phyloP scores from a whole-genome alignment of 2,329 filamentous ascomycete genomes.

The Alternaria dauci region DNA sequence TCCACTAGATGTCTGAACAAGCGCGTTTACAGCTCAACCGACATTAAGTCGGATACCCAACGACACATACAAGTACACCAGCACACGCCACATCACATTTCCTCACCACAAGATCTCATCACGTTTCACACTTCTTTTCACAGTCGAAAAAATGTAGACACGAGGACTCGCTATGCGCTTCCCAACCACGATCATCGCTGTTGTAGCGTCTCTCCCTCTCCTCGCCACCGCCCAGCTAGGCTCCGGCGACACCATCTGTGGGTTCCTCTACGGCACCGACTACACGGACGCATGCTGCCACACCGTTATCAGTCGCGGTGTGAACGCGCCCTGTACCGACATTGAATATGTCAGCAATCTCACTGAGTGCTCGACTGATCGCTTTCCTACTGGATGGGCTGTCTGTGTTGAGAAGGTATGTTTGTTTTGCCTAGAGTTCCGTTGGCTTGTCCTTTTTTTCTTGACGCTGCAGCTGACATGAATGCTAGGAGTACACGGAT shows the following conservation, averaged over 20 bases:
- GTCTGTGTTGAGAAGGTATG: too few species aligned
- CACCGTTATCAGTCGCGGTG: too few species aligned
- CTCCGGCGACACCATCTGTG: background rate
- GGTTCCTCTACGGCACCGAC: background rate
- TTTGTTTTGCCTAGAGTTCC: too few species aligned
- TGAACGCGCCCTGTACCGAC: too few species aligned
- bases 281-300: background rate
- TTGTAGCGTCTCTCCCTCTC: background rate
- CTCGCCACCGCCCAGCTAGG: background rate
- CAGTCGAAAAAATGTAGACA: too few species aligned
- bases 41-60: too few species aligned
- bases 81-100: background rate
- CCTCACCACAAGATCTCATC: background rate
- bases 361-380: too few species aligned
- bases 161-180: background rate
- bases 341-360: background rate
- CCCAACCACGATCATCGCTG: background rate
- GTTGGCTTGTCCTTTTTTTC: accelerated
- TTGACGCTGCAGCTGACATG: accelerated
- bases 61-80: background rate
- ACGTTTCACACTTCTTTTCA: too few species aligned
- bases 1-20: too few species aligned
- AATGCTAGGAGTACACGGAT: too few species aligned
- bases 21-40: accelerated
- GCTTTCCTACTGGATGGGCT: too few species aligned